These are phyloP conservation scores for Trebouxiophyceae sp. DNA, from an alignment of 163 green algal species.

Conservation along the genomic window DNA sequence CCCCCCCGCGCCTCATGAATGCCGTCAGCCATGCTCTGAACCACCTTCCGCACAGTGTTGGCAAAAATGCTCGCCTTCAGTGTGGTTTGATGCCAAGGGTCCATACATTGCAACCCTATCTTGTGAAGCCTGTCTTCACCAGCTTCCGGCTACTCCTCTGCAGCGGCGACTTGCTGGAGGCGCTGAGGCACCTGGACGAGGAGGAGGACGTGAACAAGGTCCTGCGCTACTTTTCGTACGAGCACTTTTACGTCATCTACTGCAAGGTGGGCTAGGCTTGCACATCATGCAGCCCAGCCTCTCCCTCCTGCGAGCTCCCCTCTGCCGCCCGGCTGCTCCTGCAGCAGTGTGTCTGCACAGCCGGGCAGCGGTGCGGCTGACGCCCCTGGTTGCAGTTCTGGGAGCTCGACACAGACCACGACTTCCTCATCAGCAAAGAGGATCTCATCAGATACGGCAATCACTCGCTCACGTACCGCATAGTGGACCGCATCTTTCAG, in stretches of 20 bases:
- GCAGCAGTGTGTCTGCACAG: no score
- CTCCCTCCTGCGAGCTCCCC: not conserved
- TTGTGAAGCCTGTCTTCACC: not conserved
- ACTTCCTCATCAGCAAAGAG: slow-evolving; percentile 89
- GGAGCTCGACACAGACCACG: slow-evolving; percentile 98
- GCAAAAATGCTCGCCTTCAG: no score
- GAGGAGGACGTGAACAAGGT: slow-evolving; percentile 96
- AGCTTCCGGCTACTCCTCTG: not conserved
- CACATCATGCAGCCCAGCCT: no score
- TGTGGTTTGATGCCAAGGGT: no score
- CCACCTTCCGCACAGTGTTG: no score
- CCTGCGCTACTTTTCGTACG: slow-evolving; percentile 94
- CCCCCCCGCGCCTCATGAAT: no score
- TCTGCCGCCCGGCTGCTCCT: no score
- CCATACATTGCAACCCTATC: not conserved
- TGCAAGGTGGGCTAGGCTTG: slow-evolving; percentile 77
- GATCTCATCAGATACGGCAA: slow-evolving; percentile 93
- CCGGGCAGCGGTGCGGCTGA: not conserved
- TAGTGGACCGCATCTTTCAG: slow-evolving; percentile 94
- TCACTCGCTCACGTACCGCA: slow-evolving; percentile 90
- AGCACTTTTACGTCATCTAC: slow-evolving; percentile 99
- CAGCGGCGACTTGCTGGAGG: slow-evolving; percentile 73
- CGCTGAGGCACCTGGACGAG: slow-evolving; percentile 74
- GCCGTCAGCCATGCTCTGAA: no score
- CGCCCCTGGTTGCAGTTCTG: slow-evolving; percentile 67